A percentile compares a stretch with the other conserved stretches of the same genome.
These are phyloP conservation scores for Kalmusia sp. DNA, from an alignment of 2,329 filamentous ascomycete genomes.

Conservation along the genomic window DNA sequence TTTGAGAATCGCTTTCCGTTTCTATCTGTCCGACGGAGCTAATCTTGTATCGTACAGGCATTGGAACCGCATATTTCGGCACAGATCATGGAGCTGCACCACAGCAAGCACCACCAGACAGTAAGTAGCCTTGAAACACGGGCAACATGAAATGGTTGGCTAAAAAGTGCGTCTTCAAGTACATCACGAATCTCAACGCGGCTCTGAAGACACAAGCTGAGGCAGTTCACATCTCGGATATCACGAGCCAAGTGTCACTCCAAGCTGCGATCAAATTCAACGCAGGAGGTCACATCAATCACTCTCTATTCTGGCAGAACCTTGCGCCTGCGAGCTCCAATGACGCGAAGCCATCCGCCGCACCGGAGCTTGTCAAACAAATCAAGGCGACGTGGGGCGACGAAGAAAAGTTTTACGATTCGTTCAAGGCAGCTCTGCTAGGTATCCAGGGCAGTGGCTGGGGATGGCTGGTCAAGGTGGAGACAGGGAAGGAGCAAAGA, in stretches of 20 bases:
- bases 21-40: conserved; percentile 6
- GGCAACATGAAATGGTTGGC: neutral
- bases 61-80: conserved; percentile 76
- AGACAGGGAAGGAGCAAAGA: conserved; percentile 56
- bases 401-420: conserved; percentile 68
- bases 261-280: conserved; percentile 82
- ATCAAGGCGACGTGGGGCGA: conserved; percentile 74
- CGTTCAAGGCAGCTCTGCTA: conserved; percentile 70
- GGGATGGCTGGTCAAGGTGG: conserved; percentile 82
- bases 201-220: conserved; percentile 66
- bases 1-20: conserved; percentile 16
- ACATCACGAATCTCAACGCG: conserved; percentile 77
- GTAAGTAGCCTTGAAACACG: neutral
- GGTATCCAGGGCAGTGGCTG: conserved; percentile 84
- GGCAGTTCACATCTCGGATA: conserved; percentile 64
- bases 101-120: conserved; percentile 79
- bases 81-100: conserved; percentile 83
- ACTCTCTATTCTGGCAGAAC: conserved; percentile 91
- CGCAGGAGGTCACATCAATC: conserved; percentile 91
- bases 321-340: conserved; percentile 67
- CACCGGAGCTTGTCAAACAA: conserved; percentile 65
- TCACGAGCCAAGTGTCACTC: conserved; percentile 70
- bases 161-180: conserved; percentile 43
- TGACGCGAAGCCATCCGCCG: conserved; percentile 62
- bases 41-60: conserved; percentile 56